Conservation (phyloP, 2,329 filamentous ascomycete genomes). For the Alternaria sp. region DNA sequence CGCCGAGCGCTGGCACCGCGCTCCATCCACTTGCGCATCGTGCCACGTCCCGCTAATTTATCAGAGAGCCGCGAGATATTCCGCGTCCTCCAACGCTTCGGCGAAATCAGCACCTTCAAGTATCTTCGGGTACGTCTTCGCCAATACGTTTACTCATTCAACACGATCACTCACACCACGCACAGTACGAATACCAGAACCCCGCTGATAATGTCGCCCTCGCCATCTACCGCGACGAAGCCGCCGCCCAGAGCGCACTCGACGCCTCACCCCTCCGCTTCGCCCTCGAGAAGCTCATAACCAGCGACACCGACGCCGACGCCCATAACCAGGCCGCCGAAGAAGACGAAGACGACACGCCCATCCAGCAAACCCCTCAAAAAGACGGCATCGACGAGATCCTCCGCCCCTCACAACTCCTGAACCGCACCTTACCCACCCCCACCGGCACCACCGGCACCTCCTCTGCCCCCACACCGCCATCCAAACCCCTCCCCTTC, state of each 20-base stretch:
- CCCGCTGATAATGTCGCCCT: slow-evolving; percentile 52
- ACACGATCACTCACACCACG: background rate
- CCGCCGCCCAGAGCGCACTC: slow-evolving; percentile 51
- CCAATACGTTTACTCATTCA: background rate
- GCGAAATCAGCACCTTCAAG: slow-evolving; percentile 57
- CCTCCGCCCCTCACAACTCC: slow-evolving; percentile 34
- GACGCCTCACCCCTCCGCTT: slow-evolving; percentile 56
- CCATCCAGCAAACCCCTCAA: slow-evolving; percentile 2
- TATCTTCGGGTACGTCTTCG: slow-evolving; percentile 46
- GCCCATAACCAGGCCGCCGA: background rate
- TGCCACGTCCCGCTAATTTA: slow-evolving; percentile 55
- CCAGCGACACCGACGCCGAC: slow-evolving; percentile 1
- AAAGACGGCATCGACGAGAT: slow-evolving; percentile 39
- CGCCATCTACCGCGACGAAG: slow-evolving; percentile 54
- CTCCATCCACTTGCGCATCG: slow-evolving; percentile 55
- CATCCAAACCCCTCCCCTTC: slow-evolving; percentile 32
- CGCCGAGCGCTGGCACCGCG: slow-evolving; percentile 45
- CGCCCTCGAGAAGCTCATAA: slow-evolving; percentile 45
- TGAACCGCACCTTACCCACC: slow-evolving; percentile 16
- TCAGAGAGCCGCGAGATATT: slow-evolving; percentile 58
- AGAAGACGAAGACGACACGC: slow-evolving; percentile 16
- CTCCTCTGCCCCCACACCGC: background rate
- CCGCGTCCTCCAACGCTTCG: slow-evolving; percentile 56
- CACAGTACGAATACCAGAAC: slow-evolving; percentile 53
- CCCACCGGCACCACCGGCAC: background rate